phyloP scores from a whole-genome alignment of 306 rosid genomes.

The Cucurbita pepo region DNA sequence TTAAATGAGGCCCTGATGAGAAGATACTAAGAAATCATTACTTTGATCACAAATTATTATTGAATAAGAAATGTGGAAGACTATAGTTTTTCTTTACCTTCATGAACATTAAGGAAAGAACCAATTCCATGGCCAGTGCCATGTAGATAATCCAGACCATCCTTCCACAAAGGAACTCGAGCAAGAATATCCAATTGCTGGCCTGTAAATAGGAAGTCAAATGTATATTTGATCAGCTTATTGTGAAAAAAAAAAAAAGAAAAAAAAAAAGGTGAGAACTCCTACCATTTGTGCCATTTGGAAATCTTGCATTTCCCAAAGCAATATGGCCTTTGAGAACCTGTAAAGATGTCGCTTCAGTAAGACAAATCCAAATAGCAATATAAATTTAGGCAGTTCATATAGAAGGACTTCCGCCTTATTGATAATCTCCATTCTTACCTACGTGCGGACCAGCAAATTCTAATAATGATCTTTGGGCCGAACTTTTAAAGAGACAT shows the following conservation, averaged over 20 bases:
- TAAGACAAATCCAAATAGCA: not conserved
- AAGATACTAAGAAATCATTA: not conserved
- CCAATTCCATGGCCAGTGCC: constrained; percentile 99
- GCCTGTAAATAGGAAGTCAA: constrained; percentile 25
- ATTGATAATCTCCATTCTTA: not conserved
- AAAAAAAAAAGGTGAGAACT: not conserved
- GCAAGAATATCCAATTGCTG: constrained; percentile 83
- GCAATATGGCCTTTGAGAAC: constrained; percentile 92
- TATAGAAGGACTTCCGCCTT: not conserved
- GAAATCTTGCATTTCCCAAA: constrained; percentile 84
- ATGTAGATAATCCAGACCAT: constrained; percentile 96
- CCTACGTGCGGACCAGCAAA: not conserved
- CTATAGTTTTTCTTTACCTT: constrained; percentile 34
- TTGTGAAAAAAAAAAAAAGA: not conserved
- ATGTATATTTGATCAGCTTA: not conserved
- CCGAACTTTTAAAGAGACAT: not conserved
- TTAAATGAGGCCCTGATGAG: constrained; percentile 77
- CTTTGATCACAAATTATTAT: not conserved
- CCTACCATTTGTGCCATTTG: constrained; percentile 87
- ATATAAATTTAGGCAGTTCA: not conserved
- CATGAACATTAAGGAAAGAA: constrained; percentile 92
- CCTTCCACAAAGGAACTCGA: constrained; percentile 83
- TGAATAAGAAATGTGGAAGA: constrained; percentile 3
- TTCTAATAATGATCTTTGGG: not conserved
- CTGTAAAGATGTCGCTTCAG: constrained; percentile 23